A percentile compares a stretch with the other conserved stretches of the same genome.
Evolutionary conservation across 768 basidiomycete species (phyloP).

Genomic region (Boletus speciosus): DNA sequence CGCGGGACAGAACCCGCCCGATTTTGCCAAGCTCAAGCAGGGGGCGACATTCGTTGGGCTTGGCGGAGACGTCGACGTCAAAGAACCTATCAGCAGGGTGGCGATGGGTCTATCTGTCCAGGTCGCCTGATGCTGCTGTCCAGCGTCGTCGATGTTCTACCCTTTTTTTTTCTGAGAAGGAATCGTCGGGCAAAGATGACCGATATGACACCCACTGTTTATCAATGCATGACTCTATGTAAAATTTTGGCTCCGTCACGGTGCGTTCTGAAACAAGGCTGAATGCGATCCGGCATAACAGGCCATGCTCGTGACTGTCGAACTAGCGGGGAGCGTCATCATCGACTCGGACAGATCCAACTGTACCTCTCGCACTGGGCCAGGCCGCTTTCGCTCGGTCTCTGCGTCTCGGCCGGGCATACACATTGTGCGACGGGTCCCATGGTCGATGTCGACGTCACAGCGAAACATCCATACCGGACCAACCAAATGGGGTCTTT

Average conservation of each 20-base stretch:
- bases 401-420: background rate
- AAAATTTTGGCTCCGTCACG: too few relatives aligned
- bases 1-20: slow-evolving; percentile 60
- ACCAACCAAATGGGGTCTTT: too few relatives aligned
- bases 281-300: background rate
- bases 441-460: background rate
- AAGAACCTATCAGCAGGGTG: slow-evolving; percentile 30
- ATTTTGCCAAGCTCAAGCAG: slow-evolving; percentile 54
- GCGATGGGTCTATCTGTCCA: slow-evolving; percentile 43
- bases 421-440: background rate
- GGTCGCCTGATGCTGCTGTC: slow-evolving; percentile 5
- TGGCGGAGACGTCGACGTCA: slow-evolving; percentile 39
- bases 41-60: slow-evolving; percentile 40
- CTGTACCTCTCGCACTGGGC: too few relatives aligned
- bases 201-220: background rate
- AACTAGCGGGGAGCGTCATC: background rate
- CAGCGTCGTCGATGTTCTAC: too few relatives aligned
- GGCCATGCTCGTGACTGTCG: too few relatives aligned
- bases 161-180: background rate
- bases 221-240: background rate
- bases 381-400: background rate
- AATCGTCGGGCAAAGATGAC: background rate
- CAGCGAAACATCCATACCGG: too few relatives aligned
- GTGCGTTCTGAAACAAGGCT: background rate
- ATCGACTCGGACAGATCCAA: background rate